Conservation (phyloP, 208 protist species). For the Trypanosoma mega region DNA sequence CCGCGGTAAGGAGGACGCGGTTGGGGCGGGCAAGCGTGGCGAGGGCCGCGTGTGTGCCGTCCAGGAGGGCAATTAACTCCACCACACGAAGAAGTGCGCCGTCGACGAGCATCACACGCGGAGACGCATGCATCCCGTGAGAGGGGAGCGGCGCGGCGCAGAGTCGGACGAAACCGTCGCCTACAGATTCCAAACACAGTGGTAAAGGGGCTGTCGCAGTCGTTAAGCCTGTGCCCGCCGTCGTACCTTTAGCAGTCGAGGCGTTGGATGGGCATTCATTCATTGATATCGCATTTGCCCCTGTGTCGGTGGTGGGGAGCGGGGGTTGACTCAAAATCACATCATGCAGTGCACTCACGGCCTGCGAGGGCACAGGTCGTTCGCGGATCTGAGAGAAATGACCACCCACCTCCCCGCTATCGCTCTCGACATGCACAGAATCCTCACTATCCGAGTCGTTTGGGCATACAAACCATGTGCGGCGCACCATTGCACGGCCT, state of each 20-base stretch:
- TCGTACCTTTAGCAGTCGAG: too few species aligned
- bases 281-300: too few species aligned
- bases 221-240: too few species aligned
- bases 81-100: constrained; percentile 31
- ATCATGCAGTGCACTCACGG: too few species aligned
- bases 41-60: constrained; percentile 36
- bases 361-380: too few species aligned
- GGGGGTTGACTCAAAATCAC: too few species aligned
- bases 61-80: constrained; percentile 51
- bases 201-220: neutral
- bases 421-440: neutral
- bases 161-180: constrained; percentile 13
- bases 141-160: too few species aligned
- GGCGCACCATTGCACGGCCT: too few species aligned
- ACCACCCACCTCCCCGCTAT: too few species aligned
- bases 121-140: neutral
- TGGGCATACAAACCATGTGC: constrained; percentile 16
- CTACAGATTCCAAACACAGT: constrained; percentile 11
- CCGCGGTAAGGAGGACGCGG: constrained; percentile 16
- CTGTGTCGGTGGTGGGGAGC: too few species aligned
- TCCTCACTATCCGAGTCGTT: neutral
- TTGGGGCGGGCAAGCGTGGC: neutral
- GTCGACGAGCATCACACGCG: constrained; percentile 50
- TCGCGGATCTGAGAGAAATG: too few species aligned
- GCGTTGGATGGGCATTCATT: too few species aligned